A percentile compares a stretch with the other conserved stretches of the same genome.
These are phyloP conservation scores for Croton laevigatus DNA, from an alignment of 441 rosid genomes.

Conservation along the genomic window DNA sequence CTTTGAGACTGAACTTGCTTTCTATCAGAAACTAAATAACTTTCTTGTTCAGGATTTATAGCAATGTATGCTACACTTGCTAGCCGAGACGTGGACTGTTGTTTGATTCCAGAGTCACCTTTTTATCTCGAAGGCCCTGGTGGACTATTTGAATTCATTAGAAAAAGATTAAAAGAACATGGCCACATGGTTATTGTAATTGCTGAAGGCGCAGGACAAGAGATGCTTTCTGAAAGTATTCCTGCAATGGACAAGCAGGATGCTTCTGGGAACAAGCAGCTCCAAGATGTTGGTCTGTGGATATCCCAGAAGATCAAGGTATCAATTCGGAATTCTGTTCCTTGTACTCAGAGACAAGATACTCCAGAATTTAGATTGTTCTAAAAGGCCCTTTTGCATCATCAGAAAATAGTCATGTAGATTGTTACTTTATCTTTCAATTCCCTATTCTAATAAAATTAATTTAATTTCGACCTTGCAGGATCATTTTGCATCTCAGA, in stretches of 20 bases:
- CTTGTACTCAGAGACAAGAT: no score
- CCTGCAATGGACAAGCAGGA: conserved; percentile 41
- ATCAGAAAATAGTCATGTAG: neutral
- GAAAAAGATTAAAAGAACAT: conserved; percentile 56
- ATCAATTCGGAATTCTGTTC: neutral
- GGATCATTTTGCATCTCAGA: conserved; percentile 52
- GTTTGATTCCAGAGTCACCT: conserved; percentile 83
- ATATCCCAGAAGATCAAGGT: conserved; percentile 67
- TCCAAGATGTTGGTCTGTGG: conserved; percentile 72
- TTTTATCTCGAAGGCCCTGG: conserved; percentile 75
- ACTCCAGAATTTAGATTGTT: no score
- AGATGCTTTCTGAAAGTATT: conserved; percentile 44
- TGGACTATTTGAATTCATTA: conserved; percentile 66
- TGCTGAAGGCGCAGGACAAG: conserved; percentile 89
- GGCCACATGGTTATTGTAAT: conserved; percentile 84
- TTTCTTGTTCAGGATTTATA: conserved; percentile 54
- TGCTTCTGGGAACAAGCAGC: conserved; percentile 74
- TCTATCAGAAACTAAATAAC: conserved; percentile 4
- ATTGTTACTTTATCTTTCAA: neutral
- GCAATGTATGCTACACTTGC: conserved; percentile 85
- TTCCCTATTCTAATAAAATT: neutral
- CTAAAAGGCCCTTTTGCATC: no score
- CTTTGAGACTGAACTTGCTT: neutral
- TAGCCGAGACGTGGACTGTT: conserved; percentile 83
- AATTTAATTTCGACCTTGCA: conserved; percentile 26